Evolutionary conservation across 257 asterid genomes (phyloP), one percentile per base, ranked within the genome.

Genomic region (Gynochthodes officinalis): DNA sequence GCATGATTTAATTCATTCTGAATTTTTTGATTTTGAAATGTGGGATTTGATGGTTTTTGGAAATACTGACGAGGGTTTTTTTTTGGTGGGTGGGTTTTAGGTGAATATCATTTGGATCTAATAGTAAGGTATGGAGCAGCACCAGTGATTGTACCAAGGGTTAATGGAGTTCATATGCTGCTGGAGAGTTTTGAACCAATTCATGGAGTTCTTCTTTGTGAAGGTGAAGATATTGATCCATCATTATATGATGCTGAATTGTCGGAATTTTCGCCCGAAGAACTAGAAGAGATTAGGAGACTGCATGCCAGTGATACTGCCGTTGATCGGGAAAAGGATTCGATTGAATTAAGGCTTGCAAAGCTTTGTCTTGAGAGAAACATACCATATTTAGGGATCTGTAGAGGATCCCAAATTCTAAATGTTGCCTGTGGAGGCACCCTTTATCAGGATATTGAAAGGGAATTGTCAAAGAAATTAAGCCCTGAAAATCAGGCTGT

Each of bases 341-440:
- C 93, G 0, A 90, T 93, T 32, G 98, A 93, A 62, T 73, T 93
- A 21, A 78, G 87, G 14, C 88, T 93, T 0, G 98, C 96, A 13
- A 93, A 86, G 55, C 90, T 89, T 46, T 93, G 98, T 78, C 88
- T 93, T 12, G 96, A 91, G 33, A 80, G 98, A 42, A 93, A 89
- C 71, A 89, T 93, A 40, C 98, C 98, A 0, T 93, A 88, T 64
- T 67, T 93, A 67, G 98, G 98, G 33, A 89, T 93, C 46, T 93
- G 98, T 78, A 77, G 97, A 49, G 98, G 98, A 0, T 90, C 97
- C 7, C 98, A 93, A 77, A 85, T 93, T 53, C 87, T 93, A 0
- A 93, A 93, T 55, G 97, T 93, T 19, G 98, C 98, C 1, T 90
- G 92, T 73, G 97, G 97, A 23, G 98, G 98, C 4, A 88, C 94